phyloP scores from a whole-genome alignment of 176 grass and related monocot genomes.

The Chrysopogon serrulatus region DNA sequence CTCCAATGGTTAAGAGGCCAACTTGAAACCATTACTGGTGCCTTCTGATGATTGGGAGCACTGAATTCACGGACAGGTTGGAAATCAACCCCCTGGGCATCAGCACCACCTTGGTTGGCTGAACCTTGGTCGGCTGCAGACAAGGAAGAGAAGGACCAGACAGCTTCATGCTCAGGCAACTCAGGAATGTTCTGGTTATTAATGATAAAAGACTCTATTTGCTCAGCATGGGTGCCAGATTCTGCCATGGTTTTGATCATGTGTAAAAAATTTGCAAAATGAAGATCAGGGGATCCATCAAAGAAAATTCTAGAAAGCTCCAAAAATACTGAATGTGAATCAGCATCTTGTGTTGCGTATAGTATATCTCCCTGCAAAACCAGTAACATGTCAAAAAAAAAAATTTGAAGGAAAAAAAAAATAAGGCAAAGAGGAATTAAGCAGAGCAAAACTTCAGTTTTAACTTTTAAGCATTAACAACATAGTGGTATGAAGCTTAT shows the following conservation, averaged over 20 bases:
- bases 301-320: slow-evolving; percentile 92
- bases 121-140: slow-evolving; percentile 14
- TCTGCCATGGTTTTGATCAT: slow-evolving; percentile 80
- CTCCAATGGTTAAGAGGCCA: slow-evolving; percentile 71
- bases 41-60: slow-evolving; percentile 27
- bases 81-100: slow-evolving; percentile 18
- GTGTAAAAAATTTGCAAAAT: slow-evolving; percentile 87
- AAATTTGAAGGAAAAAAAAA: neutral
- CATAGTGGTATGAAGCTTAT: neutral
- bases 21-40: slow-evolving; percentile 38
- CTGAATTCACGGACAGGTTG: slow-evolving; percentile 22
- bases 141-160: slow-evolving; percentile 66
- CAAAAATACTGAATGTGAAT: slow-evolving; percentile 79
- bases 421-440: slow-evolving; percentile 17
- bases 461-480: slow-evolving; percentile 3
- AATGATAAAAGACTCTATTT: slow-evolving; percentile 71
- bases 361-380: slow-evolving; percentile 78
- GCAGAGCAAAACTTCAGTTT: slow-evolving; percentile 21
- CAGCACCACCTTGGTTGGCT: slow-evolving; percentile 13
- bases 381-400: slow-evolving; percentile 25
- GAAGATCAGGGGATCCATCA: slow-evolving; percentile 77
- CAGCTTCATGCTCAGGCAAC: slow-evolving; percentile 59
- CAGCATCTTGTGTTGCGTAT: slow-evolving; percentile 48
- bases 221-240: slow-evolving; percentile 56
- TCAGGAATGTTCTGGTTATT: slow-evolving; percentile 79